Conservation (phyloP, 805 yeast species). For the Kodamaea sagamina region DNA sequence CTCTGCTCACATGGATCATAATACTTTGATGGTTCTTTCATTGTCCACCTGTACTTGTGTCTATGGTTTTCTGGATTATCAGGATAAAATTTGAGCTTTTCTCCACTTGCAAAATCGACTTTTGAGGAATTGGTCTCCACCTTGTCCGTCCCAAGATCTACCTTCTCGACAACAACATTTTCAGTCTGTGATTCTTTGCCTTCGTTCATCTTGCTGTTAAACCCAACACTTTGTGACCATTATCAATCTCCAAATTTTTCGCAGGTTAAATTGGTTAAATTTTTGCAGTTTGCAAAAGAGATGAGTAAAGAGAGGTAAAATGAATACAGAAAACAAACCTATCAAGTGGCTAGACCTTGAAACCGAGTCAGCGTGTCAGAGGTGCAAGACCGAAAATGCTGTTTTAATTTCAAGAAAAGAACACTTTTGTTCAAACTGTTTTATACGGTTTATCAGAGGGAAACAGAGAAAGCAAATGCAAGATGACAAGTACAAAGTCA, state of each 20-base stretch:
- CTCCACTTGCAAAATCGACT: conserved; percentile 61
- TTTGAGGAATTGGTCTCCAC: conserved; percentile 38
- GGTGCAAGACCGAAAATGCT: conserved; percentile 51
- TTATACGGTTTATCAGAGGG: conserved; percentile 67
- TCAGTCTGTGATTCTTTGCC: too few relatives aligned
- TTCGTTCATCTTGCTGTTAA: too few relatives aligned
- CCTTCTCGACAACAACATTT: neutral
- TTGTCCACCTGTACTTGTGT: conserved; percentile 67
- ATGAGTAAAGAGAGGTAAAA: conserved; percentile 5
- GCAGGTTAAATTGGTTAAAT: conserved; percentile 3
- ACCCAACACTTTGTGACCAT: neutral
- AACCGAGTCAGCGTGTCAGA: conserved; percentile 35
- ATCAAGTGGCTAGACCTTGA: conserved; percentile 22
- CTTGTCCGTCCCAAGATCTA: conserved; percentile 22
- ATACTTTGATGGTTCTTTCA: conserved; percentile 79
- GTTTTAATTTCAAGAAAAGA: conserved; percentile 60
- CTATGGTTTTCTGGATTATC: conserved; percentile 78
- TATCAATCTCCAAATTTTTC: neutral
- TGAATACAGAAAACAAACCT: conserved; percentile 10
- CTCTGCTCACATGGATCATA: conserved; percentile 94
- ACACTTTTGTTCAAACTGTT: conserved; percentile 66
- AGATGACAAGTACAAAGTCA: conserved; percentile 70
- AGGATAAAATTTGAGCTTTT: conserved; percentile 72
- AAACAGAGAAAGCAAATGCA: conserved; percentile 81
- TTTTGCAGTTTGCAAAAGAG: neutral